Evolutionary conservation across 306 rosid species (phyloP).

Genomic region (Cucumis cinereus): DNA sequence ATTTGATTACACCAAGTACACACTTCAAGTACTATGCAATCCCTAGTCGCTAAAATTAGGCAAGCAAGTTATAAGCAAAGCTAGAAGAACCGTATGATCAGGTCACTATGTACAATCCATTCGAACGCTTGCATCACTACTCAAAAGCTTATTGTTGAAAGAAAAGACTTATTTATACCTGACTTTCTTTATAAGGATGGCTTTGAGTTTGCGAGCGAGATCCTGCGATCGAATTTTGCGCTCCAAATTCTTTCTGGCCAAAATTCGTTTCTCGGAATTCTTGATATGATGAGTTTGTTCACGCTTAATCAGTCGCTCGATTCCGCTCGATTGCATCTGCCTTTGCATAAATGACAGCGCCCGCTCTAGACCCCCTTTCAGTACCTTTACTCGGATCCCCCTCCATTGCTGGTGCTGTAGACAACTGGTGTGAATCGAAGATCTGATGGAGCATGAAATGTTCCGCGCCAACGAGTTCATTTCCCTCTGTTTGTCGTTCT

Average conservation of each 20-base stretch:
- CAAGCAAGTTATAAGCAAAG: neutral
- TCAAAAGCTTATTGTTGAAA: neutral
- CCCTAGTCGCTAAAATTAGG: neutral
- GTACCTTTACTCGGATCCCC: conserved; percentile 65
- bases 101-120: neutral
- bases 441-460: conserved; percentile 23
- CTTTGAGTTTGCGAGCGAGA: conserved; percentile 61
- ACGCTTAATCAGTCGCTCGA: conserved; percentile 64
- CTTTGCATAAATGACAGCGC: conserved; percentile 58
- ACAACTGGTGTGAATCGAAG: conserved; percentile 11
- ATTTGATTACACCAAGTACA: neutral
- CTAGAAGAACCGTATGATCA: neutral
- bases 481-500: neutral
- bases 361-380: conserved; percentile 48
- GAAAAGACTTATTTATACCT: conserved; percentile 19
- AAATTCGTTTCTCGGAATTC: conserved; percentile 80
- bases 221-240: conserved; percentile 51
- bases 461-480: conserved; percentile 53
- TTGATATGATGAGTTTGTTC: conserved; percentile 62
- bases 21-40: neutral
- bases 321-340: conserved; percentile 73
- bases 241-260: conserved; percentile 59
- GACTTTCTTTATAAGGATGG: conserved; percentile 74
- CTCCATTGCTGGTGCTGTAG: conserved; percentile 52
- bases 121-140: neutral